Base-by-base conservation (phyloP, 495 filamentous ascomycete genomes). In the Penicillium verhagenii region DNA sequence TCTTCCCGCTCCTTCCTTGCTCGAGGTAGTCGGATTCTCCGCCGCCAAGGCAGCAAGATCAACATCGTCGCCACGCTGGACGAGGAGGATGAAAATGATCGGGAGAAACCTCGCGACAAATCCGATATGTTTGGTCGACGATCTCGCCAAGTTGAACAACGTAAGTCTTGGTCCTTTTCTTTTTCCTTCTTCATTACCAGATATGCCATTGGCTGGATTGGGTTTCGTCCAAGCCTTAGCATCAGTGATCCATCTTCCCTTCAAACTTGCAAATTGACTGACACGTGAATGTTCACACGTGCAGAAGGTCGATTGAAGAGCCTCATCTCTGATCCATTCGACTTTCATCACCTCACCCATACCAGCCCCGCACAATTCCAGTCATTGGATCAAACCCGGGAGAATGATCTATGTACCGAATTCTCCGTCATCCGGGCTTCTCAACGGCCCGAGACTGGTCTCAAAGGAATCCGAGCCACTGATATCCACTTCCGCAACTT, bases 311-410 rank as follows among this genome's bases (percentile, higher is more conserved):
- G 73, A 25, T 52, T 72, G 45, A 73, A 77, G 56, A 73, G 72
- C 38, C 67, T 76, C 60, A 96, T 96, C 47, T 96, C 91, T 0
- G 83, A 82, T 20, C 91, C 91, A 5, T 96, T 88, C 69, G 88
- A 92, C 69, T 96, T 96, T 62, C 90, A 92, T 59, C 91, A 96
- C 68, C 71, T 96, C 42, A 88, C 87, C 21, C 89, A 95, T 65
- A 90, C 87, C 14, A 81, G 81, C 33, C 83, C 80, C 20, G 72
- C 85, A 13, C 82, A 88, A 51, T 77, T 90, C 43, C 76, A 84
- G 13, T 73, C 76, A 11, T 59, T 90, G 26, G 78, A 84, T 35
- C 76, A 73, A 26, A 65, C 79, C 10, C 80, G 79, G 33, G 77
- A 84, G 47, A 75, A 78, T 47, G 82, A 92, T 26, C 72, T 90